Evolutionary conservation across 306 rosid genomes (phyloP), one percentile per base, ranked within the genome.

Genomic region (Gleditsia sinensis): DNA sequence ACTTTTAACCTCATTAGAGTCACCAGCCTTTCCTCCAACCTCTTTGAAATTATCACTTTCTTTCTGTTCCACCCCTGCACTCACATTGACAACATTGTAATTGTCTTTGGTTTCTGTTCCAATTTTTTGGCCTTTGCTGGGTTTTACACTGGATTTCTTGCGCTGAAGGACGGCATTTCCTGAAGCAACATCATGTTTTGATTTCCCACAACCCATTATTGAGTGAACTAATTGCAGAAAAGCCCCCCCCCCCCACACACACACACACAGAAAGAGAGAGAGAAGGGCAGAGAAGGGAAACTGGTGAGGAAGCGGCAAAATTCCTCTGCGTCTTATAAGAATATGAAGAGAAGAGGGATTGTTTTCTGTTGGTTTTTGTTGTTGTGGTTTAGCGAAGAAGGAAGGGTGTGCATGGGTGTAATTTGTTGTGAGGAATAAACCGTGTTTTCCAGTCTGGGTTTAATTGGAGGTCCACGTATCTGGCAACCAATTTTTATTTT

Each of bases 201-300:
- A 93, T 78, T 93, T 88, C 49, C 94, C 91, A 53, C 97, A 91
- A 49, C 94, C 97, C 97, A 94, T 94, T 21, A 74, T 75, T 75
- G 20, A 42, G 60, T 65, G 64, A 78, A 17, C 8, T 49, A 30
- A 62, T 20, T 61, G 32, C 9, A 14, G 55, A 39, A 53, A 63
- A n/a, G n/a, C n/a, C n/a, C n/a, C n/a, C n/a, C n/a, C n/a, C n/a
- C n/a, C n/a, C n/a, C n/a, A n/a, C n/a, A n/a, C n/a, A n/a, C n/a
- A n/a, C n/a, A n/a, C n/a, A 65, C 13, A 17, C 9, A 68, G 25
- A 28, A 25, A 71, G 34, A 24, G 24, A 23, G 64, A 43, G n/a
- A 57, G 43, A 43, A 51, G 6, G 59, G 60, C 5, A 62, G 36
- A n/a, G 21, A 30, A 54, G 17, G 20, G 49, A 33, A 23, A 20